Evolutionary conservation across 176 grass and related monocot species (phyloP).

Genomic region (Juncus effusus): DNA sequence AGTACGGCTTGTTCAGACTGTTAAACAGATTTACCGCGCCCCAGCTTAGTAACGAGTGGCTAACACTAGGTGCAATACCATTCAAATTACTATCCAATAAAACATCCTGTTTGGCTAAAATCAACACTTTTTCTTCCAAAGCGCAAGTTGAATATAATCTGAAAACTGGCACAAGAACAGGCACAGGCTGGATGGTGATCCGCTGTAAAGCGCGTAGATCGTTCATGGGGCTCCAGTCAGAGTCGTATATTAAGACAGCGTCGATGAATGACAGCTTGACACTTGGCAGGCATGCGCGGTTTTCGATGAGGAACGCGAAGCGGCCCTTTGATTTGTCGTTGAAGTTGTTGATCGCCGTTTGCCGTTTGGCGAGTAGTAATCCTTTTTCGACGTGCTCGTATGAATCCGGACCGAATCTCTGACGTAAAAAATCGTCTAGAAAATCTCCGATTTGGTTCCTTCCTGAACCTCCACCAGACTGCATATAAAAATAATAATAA

Average conservation of each 20-base stretch:
- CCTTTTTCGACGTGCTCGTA: slow-evolving; percentile 70
- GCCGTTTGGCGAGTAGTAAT: slow-evolving; percentile 55
- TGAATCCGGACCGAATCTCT: slow-evolving; percentile 78
- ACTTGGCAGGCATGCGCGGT: slow-evolving; percentile 70
- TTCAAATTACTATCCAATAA: slow-evolving; percentile 57
- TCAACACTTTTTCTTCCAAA: slow-evolving; percentile 78
- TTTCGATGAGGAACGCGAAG: slow-evolving; percentile 88
- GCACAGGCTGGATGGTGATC: slow-evolving; percentile 63
- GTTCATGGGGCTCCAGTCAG: slow-evolving; percentile 87
- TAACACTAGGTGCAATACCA: slow-evolving; percentile 51
- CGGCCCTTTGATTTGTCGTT: slow-evolving; percentile 75
- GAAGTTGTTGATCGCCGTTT: slow-evolving; percentile 67
- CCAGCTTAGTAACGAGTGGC: slow-evolving; percentile 85
- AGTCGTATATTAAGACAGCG: slow-evolving; percentile 73
- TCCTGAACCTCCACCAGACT: slow-evolving; percentile 62
- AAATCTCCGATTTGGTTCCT: slow-evolving; percentile 73
- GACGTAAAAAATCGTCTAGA: slow-evolving; percentile 86
- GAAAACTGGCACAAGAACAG: slow-evolving; percentile 49
- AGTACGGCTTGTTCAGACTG: slow-evolving; percentile 48
- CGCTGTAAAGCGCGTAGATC: slow-evolving; percentile 64
- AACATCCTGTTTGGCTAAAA: slow-evolving; percentile 70
- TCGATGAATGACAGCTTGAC: slow-evolving; percentile 81
- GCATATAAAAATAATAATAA: background rate
- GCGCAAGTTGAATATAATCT: slow-evolving; percentile 73
- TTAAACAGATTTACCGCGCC: slow-evolving; percentile 62